Evolutionary conservation across 768 basidiomycete genomes (phyloP).

Genomic region (Ephemerocybe angulata): DNA sequence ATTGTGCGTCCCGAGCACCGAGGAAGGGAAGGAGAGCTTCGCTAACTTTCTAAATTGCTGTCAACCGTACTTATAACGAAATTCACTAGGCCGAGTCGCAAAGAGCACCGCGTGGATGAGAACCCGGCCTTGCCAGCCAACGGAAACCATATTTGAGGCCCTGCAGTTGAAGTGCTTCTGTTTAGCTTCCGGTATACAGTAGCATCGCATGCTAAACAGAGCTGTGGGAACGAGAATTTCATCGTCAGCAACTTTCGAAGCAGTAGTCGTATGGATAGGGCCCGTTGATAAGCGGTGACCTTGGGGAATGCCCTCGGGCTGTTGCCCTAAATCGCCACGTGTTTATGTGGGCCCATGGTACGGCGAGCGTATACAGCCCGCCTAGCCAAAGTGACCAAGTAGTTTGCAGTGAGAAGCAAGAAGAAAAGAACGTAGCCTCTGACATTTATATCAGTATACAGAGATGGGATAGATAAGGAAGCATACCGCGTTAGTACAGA

Average conservation of each 20-base stretch:
- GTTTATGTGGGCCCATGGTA: no score
- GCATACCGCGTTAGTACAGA: neutral
- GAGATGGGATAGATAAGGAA: neutral
- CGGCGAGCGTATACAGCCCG: neutral
- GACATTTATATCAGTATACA: neutral
- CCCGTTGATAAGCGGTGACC: neutral
- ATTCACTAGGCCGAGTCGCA: neutral
- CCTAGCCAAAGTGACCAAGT: neutral
- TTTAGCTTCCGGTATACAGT: neutral
- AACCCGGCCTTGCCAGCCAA: constrained; percentile 2
- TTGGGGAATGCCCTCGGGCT: neutral
- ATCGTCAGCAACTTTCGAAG: neutral
- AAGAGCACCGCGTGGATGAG: neutral
- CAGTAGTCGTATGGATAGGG: neutral
- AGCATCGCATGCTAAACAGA: no score
- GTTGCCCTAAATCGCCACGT: no score
- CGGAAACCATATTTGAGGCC: neutral
- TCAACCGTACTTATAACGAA: neutral
- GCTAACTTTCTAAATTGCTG: neutral
- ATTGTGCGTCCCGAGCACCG: neutral
- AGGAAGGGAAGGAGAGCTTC: neutral
- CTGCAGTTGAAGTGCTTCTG: constrained; percentile 4
- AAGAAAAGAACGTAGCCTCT: neutral
- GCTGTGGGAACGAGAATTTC: no score
- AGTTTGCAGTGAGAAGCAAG: neutral